Base-by-base conservation (phyloP, 441 rosid species). In the Aleurites moluccanus region DNA sequence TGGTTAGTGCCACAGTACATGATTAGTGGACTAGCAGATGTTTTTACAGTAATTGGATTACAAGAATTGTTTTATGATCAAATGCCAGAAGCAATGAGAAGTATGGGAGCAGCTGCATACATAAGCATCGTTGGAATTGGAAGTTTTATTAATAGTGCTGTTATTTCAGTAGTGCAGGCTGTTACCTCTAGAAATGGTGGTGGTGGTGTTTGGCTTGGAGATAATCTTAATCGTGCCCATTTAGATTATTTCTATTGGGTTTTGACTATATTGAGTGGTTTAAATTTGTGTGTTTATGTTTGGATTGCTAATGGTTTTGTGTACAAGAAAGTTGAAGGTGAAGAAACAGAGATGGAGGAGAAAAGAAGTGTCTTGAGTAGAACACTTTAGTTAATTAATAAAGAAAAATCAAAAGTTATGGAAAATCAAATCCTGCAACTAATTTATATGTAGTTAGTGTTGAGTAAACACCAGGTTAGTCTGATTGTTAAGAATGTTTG, bases 61-160 rank as follows among this genome's bases (percentile, higher is more conserved):
- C 95, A 91, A 81, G 92, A 92, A 80, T 52, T 94, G 84, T 94
- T 92, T 83, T 92, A 94, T 73, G 95, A 88, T 78, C 93, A 94
- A 78, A 82, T 92, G 89, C 98, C 97, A 0, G 91, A 85, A 50
- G 69, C 66, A 3, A 85, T 91, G 92, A 83, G 98, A 82, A 94
- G 97, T 74, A 59, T 92, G n/a, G 97, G 97, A 15, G 97, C 97
- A 0, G 96, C 97, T 0, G 88, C 86, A 0, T 85, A 85, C 69
- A 77, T 91, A 1, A 85, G 94, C 56, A 78, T 90, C 3, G 72
- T 85, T 18, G 98, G 97, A 70, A 79, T 87, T 18, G 97, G 98
- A 59, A 94, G 94, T 84, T 89, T 94, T 47, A 20, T 88, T 30
- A 94, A 87, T 71, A 88, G 76, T 4, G 86, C 74, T 14, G 79